Conservation (phyloP, 73 alveolate genomes). For the Paramecium caudatum region DNA sequence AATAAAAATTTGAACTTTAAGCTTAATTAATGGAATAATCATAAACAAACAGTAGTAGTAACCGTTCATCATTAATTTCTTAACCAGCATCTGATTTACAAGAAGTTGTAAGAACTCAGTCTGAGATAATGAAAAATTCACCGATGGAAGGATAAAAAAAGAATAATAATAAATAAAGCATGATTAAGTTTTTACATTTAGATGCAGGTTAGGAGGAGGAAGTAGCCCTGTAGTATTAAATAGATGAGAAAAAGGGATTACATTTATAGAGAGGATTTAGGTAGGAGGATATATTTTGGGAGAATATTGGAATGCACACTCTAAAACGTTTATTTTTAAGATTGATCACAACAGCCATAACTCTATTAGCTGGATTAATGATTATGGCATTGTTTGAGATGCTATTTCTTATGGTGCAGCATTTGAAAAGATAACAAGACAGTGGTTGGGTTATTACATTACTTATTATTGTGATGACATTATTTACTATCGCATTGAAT, state of each 20-base stretch:
- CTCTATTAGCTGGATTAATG: constrained; percentile 37
- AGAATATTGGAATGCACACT: constrained; percentile 65
- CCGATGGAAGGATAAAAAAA: background rate
- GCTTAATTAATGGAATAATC: constrained; percentile 12
- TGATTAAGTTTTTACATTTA: background rate
- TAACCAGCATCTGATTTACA: background rate
- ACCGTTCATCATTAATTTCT: background rate
- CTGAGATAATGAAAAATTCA: background rate
- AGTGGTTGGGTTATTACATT: background rate
- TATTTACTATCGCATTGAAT: constrained; percentile 1
- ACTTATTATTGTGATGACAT: background rate
- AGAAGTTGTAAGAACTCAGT: constrained; percentile 21
- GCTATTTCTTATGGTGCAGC: background rate
- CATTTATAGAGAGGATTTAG: constrained; percentile 63
- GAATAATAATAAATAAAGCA: background rate
- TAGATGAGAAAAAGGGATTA: constrained; percentile 26
- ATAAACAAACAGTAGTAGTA: background rate
- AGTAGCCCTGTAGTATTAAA: background rate
- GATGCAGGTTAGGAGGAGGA: background rate
- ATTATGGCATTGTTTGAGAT: constrained; percentile 40
- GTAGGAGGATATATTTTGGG: constrained; percentile 66
- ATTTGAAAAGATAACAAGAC: constrained; percentile 14
- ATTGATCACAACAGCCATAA: constrained; percentile 14
- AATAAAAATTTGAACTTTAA: constrained; percentile 1
- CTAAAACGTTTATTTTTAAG: constrained; percentile 40